Percentiles rank a stretch among this genome's conserved stretches.
phyloP scores from a whole-genome alignment of 768 basidiomycete genomes.

The Fistulinella prunicolor region DNA sequence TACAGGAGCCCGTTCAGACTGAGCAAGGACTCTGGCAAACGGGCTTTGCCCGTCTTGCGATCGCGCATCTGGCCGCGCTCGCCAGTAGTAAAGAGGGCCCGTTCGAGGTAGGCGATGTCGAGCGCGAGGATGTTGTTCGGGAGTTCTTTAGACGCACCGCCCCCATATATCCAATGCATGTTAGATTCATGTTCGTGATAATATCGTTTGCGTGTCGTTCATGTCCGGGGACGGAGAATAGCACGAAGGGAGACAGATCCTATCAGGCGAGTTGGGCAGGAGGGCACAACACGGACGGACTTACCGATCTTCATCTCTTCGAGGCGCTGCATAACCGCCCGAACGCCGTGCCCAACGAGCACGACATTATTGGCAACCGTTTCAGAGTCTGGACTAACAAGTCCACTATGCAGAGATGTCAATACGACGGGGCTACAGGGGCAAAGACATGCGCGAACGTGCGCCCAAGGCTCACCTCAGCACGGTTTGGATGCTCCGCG shows the following conservation, averaged over 20 bases:
- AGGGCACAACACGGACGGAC: slow-evolving; percentile 20
- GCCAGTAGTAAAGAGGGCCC: slow-evolving; percentile 56
- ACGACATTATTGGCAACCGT: slow-evolving; percentile 66
- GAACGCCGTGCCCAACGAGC: slow-evolving; percentile 61
- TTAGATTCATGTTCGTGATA: no score
- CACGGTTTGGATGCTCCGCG: slow-evolving; percentile 67
- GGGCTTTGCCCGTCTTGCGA: slow-evolving; percentile 51
- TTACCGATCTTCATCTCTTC: slow-evolving; percentile 81
- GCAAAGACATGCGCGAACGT: background rate
- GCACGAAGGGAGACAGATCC: background rate
- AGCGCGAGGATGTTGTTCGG: slow-evolving; percentile 70
- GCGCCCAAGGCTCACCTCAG: slow-evolving; percentile 49
- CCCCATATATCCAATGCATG: no score
- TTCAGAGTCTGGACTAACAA: slow-evolving; percentile 76
- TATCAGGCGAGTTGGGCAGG: background rate
- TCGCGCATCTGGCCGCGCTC: slow-evolving; percentile 60
- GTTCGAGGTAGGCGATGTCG: slow-evolving; percentile 65
- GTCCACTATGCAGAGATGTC: slow-evolving; percentile 45
- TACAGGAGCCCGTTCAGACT: slow-evolving; percentile 61
- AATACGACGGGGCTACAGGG: background rate
- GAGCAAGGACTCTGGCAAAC: slow-evolving; percentile 52
- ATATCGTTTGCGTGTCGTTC: background rate
- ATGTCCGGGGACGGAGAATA: background rate
- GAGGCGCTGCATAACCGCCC: slow-evolving; percentile 55
- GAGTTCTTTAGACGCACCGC: slow-evolving; percentile 57